Base-by-base conservation (phyloP, 768 basidiomycete species). In the Boletus eberwhitei region DNA sequence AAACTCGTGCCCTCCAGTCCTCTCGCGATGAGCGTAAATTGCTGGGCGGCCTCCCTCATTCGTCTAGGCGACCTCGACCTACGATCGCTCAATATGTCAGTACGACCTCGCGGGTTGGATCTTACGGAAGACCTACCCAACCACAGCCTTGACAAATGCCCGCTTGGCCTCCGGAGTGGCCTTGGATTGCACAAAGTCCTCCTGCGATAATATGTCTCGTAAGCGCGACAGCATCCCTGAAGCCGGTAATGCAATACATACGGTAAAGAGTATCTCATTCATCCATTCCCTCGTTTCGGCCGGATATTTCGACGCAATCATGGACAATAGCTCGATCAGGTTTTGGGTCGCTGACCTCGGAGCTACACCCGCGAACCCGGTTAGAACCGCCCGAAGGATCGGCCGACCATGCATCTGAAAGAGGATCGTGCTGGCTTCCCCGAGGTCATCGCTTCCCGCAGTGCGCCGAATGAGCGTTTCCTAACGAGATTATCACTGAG, bases 1-100 rank as follows among this genome's bases (percentile, higher is more conserved):
- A 94, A 95, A 56, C 82, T 86, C 9, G 91, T 87, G 8, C 88
- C 90, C 60, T 91, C 90, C 53, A 94, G 70, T 3, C 93, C 93
- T 64, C 93, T 74, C 12, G 91, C 87, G 19, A 96, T 80, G 0
- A 96, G 77, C 1, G 87, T 87, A 69, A 96, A 94, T 58, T 95
- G 90, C 59, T 93, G 85, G 12, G 91, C 85, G 0, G 93, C 92
- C 37, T 93, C 92, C 58, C 88, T 76, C 35, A 86, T 91, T 59
- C 78, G 79, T 65, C 86, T 87, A 3, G 84, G 73, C 17, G 88
- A 88, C 39, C 89, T 79, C 35, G 90, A 84, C 26, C 89, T 89
- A 51, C 11, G 37, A 53, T 42, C 19, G 6, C 19, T 55, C 48
- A 53, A 22, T 11, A n/a, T 38, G 24, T 60, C 42, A 48, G 54